These are phyloP conservation scores for Dimargaris cristalligena DNA, from an alignment of 192 early-diverging fungal species.

Conservation along the genomic window DNA sequence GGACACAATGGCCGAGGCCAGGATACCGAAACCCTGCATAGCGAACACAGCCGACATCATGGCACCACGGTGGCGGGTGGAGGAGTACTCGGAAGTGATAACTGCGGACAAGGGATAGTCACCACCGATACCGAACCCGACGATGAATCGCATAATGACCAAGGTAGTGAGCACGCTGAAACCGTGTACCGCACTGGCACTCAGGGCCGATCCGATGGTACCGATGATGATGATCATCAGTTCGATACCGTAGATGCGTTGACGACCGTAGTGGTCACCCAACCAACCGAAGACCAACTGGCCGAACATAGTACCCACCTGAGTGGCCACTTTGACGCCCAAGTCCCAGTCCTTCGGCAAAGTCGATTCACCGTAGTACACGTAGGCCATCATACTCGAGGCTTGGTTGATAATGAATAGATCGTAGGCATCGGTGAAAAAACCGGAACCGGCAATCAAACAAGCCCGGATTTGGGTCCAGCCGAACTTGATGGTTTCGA, in stretches of 20 bases:
- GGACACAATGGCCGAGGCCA: conserved; percentile 61
- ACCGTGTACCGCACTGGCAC: conserved; percentile 46
- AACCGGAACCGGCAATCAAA: conserved; percentile 59
- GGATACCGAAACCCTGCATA: conserved; percentile 84
- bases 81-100: conserved; percentile 84
- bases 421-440: conserved; percentile 93
- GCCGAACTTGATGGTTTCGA: conserved; percentile 54
- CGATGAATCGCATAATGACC: conserved; percentile 76
- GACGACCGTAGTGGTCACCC: conserved; percentile 79
- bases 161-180: conserved; percentile 51
- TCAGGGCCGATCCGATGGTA: conserved; percentile 63
- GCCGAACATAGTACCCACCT: conserved; percentile 80
- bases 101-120: conserved; percentile 91
- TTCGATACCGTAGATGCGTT: conserved; percentile 74
- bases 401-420: conserved; percentile 84
- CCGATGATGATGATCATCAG: conserved; percentile 81
- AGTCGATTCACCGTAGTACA: conserved; percentile 38
- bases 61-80: conserved; percentile 61
- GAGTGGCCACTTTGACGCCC: conserved; percentile 73
- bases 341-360: conserved; percentile 57
- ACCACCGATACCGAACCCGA: conserved; percentile 87
- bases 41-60: conserved; percentile 85
- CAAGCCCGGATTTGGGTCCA: conserved; percentile 63
- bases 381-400: conserved; percentile 68
- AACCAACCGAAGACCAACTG: conserved; percentile 78